A percentile compares a stretch with the other conserved stretches of the same genome.
These are phyloP conservation scores for Vicia sativa DNA, from an alignment of 306 rosid genomes.

Conservation along the genomic window DNA sequence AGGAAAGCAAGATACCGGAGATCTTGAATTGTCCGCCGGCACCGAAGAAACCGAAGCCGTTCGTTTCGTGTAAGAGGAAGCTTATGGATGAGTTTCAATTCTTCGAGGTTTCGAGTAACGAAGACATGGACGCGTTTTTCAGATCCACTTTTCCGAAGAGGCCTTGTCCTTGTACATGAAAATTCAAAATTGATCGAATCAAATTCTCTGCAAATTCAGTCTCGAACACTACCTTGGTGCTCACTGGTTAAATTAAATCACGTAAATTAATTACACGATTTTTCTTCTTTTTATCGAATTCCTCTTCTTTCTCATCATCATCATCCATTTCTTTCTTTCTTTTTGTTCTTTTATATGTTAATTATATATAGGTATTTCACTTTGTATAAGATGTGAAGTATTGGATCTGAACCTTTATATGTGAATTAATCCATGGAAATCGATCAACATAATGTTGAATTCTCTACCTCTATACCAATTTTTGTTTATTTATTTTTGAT, in stretches of 20 bases:
- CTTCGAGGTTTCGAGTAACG: constrained; percentile 34
- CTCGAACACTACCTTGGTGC: constrained; percentile 9
- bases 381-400: constrained; percentile 50
- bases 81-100: constrained; percentile 37
- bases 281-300: constrained; percentile 28
- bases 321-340: neutral
- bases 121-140: constrained; percentile 48
- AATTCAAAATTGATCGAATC: constrained; percentile 20
- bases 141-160: constrained; percentile 51
- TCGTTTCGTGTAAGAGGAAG: constrained; percentile 42
- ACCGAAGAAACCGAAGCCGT: constrained; percentile 40
- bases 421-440: constrained; percentile 38
- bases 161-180: constrained; percentile 45
- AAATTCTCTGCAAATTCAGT: constrained; percentile 9
- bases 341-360: constrained; percentile 28
- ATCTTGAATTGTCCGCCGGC: constrained; percentile 47
- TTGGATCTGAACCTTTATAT: constrained; percentile 40
- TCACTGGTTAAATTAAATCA: constrained; percentile 18
- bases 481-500: neutral
- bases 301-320: constrained; percentile 19
- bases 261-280: constrained; percentile 45
- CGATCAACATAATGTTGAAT: constrained; percentile 40
- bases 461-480: neutral
- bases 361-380: constrained; percentile 38
- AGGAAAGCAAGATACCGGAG: constrained; percentile 49